phyloP scores from a whole-genome alignment of 306 rosid genomes.

The Ormosia emarginata region DNA sequence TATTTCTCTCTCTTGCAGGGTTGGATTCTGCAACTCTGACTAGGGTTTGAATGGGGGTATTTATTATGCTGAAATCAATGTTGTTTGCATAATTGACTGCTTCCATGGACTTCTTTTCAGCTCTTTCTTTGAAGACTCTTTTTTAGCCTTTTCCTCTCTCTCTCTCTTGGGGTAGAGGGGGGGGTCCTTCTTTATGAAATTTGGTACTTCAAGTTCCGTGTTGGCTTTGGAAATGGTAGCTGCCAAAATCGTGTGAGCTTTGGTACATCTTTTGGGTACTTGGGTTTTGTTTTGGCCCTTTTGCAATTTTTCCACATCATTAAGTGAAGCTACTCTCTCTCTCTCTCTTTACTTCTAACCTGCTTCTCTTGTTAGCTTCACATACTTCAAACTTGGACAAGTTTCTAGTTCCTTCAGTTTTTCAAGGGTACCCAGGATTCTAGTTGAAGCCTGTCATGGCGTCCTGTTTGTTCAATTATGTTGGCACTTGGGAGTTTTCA shows the following conservation, averaged over 20 bases:
- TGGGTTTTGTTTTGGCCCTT: slow-evolving; percentile 36
- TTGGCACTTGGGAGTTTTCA: not conserved
- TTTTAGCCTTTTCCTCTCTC: slow-evolving; percentile 31
- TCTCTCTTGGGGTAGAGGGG: slow-evolving; percentile 52
- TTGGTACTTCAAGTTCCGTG: slow-evolving; percentile 58
- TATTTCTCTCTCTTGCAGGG: slow-evolving; percentile 38
- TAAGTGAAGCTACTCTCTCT: slow-evolving; percentile 26
- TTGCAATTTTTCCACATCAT: slow-evolving; percentile 29
- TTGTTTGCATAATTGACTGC: slow-evolving; percentile 56
- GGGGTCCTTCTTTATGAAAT: slow-evolving; percentile 52
- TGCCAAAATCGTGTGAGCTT: slow-evolving; percentile 53
- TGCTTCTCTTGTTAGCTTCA: slow-evolving; percentile 2
- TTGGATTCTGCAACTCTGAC: slow-evolving; percentile 68
- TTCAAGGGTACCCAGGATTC: not conserved
- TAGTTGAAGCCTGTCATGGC: slow-evolving; percentile 13
- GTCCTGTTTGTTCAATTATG: not conserved
- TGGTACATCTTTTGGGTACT: slow-evolving; percentile 46
- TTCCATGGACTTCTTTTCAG: slow-evolving; percentile 41
- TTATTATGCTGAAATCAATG: slow-evolving; percentile 75
- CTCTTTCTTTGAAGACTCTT: slow-evolving; percentile 52
- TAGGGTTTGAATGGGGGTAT: slow-evolving; percentile 75
- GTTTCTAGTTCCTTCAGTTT: slow-evolving; percentile 26
- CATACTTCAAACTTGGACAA: not conserved
- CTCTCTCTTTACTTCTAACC: slow-evolving; percentile 2
- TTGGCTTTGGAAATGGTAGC: slow-evolving; percentile 74